Evolutionary conservation across 2,329 filamentous ascomycete species (phyloP), one percentile per base, ranked within the genome.

Genomic region (Orbilia javanica): DNA sequence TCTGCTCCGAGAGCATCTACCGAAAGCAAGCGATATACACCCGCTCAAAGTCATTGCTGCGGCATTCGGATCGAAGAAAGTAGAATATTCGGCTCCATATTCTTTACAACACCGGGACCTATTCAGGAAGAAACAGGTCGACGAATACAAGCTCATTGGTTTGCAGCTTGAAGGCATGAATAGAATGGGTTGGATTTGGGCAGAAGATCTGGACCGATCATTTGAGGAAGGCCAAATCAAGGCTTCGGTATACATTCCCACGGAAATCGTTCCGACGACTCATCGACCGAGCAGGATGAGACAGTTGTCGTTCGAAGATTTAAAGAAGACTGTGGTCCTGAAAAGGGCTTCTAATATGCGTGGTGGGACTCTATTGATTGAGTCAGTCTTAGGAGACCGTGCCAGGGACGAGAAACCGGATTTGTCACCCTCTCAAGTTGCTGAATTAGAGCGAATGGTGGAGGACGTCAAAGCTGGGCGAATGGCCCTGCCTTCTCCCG

Each of bases 111-210:
- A 53, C 31, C 39, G 44, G 20, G 29, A 36, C 7, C 8, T 68
- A 52, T 31, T 57, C 18, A 64, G 52, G 4, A 78, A 29, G 20
- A 72, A 68, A 15, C 52, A 22, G 20, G n/a, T 44, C 5, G 74
- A 78, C 34, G 20, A 27, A 7, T 78, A 63, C 31, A 53, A 67
- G n/a, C 63, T 78, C 2, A 66, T 78, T 27, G 74, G 74, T 1
- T 50, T 78, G 34, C 67, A 72, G 22, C 34, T 78, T 6, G 22
- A 72, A 46, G 67, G 74, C 2, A 78, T 78, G 74, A 11, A 18
- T 3, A 64, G 71, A 27, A 78, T 78, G 67, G 74, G 74, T 2
- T 78, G 74, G 74, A 78, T 78, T 27, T 78, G 74, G 74, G 67
- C 67, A 4, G 74, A 78, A 25, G 74, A 78, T 52, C 57, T 67